A percentile compares a stretch with the other conserved stretches of the same genome.
These are phyloP conservation scores for Coemansia sp. DNA, from an alignment of 192 early-diverging fungal species.

Conservation along the genomic window DNA sequence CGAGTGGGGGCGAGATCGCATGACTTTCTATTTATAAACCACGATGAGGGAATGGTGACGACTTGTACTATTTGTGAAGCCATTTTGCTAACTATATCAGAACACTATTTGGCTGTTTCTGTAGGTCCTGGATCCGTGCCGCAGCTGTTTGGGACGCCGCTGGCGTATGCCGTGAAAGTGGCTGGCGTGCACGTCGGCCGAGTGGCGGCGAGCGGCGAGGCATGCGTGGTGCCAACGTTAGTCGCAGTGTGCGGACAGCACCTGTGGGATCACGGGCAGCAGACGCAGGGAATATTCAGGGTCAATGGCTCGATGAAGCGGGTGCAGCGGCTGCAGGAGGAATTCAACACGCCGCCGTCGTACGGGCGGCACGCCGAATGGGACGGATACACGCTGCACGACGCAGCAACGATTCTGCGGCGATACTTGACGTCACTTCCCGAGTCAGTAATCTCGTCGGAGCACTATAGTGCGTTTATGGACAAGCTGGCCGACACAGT, in stretches of 20 bases:
- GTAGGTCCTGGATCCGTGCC: slow-evolving; percentile 25
- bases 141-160: slow-evolving; percentile 44
- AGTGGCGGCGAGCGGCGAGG: slow-evolving; percentile 31
- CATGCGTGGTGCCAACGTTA: slow-evolving; percentile 49
- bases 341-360: slow-evolving; percentile 62
- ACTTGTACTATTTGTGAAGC: background rate
- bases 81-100: background rate
- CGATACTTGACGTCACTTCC: slow-evolving; percentile 72
- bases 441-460: slow-evolving; percentile 68
- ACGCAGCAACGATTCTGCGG: slow-evolving; percentile 73
- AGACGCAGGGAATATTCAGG: slow-evolving; percentile 73
- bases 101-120: background rate
- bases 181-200: slow-evolving; percentile 44
- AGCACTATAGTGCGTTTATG: slow-evolving; percentile 65
- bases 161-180: slow-evolving; percentile 23
- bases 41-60: background rate
- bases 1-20: background rate
- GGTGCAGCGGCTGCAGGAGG: slow-evolving; percentile 64
- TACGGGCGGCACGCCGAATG: slow-evolving; percentile 67
- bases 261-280: slow-evolving; percentile 48
- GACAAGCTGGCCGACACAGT: slow-evolving; percentile 58
- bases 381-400: slow-evolving; percentile 72
- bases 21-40: slow-evolving; percentile 6
- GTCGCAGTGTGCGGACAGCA: slow-evolving; percentile 50
- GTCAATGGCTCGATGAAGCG: slow-evolving; percentile 73